Percentiles rank a stretch among this genome's conserved stretches.
Evolutionary conservation across 106 monocot genomes (phyloP).

Genomic region (Vanilla planifolia): DNA sequence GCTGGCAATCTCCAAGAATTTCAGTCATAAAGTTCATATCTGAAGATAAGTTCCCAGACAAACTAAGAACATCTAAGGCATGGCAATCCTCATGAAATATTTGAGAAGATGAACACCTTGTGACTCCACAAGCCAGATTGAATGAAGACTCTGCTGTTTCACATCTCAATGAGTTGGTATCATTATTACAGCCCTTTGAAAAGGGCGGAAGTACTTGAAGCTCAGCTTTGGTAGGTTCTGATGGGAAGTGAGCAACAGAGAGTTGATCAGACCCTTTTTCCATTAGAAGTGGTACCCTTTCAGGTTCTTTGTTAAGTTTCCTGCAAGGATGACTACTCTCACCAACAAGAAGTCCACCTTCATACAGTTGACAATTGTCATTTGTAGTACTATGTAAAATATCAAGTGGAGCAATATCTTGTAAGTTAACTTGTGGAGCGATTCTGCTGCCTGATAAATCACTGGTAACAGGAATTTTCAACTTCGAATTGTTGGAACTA

Average conservation of each 20-base stretch:
- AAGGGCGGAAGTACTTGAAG: constrained; percentile 4
- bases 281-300: not conserved
- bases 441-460: not conserved
- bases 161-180: no score
- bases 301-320: not conserved
- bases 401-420: not conserved
- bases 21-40: constrained; percentile 1
- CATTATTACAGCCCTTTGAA: not conserved
- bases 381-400: not conserved
- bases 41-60: not conserved
- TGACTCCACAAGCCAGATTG: not conserved
- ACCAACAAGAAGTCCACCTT: not conserved
- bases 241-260: not conserved
- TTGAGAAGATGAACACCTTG: not conserved
- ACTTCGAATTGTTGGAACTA: constrained; percentile 3
- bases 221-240: constrained; percentile 10
- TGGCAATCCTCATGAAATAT: not conserved
- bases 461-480: not conserved
- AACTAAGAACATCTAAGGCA: not conserved
- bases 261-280: not conserved
- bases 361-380: not conserved
- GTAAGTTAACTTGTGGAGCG: no score
- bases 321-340: not conserved
- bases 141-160: not conserved
- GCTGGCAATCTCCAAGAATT: not conserved